Base-by-base conservation (phyloP, 2,329 filamentous ascomycete species). In the Monilinia vaccinii-corymbosi region DNA sequence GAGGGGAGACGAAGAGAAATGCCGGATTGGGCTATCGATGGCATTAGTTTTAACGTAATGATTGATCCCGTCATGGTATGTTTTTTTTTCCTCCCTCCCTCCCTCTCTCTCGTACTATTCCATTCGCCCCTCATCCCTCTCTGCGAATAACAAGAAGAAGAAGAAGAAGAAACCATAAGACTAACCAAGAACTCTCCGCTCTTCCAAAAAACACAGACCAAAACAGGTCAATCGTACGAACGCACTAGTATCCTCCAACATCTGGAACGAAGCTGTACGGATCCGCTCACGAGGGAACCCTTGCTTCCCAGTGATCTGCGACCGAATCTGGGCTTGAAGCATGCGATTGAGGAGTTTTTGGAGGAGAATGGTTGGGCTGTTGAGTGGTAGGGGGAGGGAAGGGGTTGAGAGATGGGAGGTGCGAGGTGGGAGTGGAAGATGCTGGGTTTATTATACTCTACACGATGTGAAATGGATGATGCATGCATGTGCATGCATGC, bases 201-300 rank as follows among this genome's bases (percentile, higher is more conserved):
- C 3, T 18, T 7, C 14, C 0, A 44, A 40, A 42, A 18, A 14
- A 9, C 11, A 67, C 73, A 78, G 86, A 93, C 89, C 1, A 91
- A 88, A 69, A 92, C 88, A 1, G 94, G 94, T 14, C 89, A 92
- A 65, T 94, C 88, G 1, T 99, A 96, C 72, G 94, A 97, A 72
- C 83, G 93, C 46, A 81, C 89, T 0, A 89, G 89, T 18, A 87
- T 99, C 62, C 79, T 91, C 70, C 91, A 96, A 73, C 91, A 97
- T 71, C 78, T 99, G 31, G 87, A 88, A 68, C 80, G 88, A 25
- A 83, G 83, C 38, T 79, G 80, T 0, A 88, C 83, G 16, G 94
- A 99, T 72, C 94, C 94, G 0, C 73, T 97, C 40, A 97, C 93
- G 0, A 80, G 93, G 46, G 87, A 91, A 63, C 84, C 87, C 0